Evolutionary conservation across 1,284 basidiomycete genomes (phyloP).

Genomic region (Xerocomus minutiporus): DNA sequence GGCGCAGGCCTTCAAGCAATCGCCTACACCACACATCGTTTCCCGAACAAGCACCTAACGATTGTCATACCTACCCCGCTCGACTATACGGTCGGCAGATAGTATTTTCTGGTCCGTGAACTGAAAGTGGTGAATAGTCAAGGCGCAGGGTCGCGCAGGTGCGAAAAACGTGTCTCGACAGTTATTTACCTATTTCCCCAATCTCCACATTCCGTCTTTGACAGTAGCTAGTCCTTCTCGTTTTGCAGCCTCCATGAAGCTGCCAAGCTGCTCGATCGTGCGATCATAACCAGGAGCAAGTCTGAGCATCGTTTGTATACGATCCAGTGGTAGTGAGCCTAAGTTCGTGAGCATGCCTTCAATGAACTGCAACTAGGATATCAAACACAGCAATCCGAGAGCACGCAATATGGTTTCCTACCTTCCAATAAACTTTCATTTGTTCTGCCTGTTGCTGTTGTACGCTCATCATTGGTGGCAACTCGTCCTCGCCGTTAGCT

Average conservation of each 20-base stretch:
- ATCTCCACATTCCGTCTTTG: conserved; percentile 71
- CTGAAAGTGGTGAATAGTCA: not conserved
- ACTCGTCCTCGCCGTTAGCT: conserved; percentile 40
- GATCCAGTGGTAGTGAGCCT: conserved; percentile 63
- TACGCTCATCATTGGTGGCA: conserved; percentile 49
- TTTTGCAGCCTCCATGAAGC: conserved; percentile 74
- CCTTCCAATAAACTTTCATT: conserved; percentile 85
- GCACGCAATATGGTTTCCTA: conserved; percentile 27
- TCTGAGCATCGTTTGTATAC: conserved; percentile 80
- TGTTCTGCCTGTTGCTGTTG: conserved; percentile 78
- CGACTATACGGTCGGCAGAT: too few relatives aligned
- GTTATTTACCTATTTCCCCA: conserved; percentile 34
- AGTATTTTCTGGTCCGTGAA: not conserved
- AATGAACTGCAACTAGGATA: conserved; percentile 52
- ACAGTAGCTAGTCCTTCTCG: conserved; percentile 70
- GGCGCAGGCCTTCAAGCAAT: not conserved
- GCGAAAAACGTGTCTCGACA: not conserved
- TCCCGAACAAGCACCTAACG: not conserved
- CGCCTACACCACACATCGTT: not conserved
- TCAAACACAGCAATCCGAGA: conserved; percentile 3
- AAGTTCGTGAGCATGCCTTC: conserved; percentile 85
- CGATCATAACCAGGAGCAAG: conserved; percentile 77
- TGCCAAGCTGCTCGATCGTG: conserved; percentile 67
- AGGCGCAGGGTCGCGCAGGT: not conserved
- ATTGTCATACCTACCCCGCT: not conserved